These are phyloP conservation scores for Teratosphaeria pseudoeucalypti DNA, from an alignment of 2,329 filamentous ascomycete genomes.

Conservation along the genomic window DNA sequence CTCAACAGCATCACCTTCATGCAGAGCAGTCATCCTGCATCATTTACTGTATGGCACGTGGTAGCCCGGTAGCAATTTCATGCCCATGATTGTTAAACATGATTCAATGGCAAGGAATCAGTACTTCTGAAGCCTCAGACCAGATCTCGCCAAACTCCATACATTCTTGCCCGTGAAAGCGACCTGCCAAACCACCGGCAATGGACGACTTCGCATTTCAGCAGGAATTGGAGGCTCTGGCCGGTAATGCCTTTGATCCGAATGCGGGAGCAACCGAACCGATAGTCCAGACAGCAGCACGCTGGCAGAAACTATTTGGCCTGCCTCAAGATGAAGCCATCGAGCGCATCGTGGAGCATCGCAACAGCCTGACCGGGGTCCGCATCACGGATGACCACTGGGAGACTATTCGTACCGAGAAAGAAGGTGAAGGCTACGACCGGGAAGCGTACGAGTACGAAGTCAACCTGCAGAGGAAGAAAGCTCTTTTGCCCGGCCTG, in stretches of 20 bases:
- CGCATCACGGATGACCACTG: conserved; percentile 29
- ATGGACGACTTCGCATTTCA: conserved; percentile 18
- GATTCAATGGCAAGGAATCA: neutral
- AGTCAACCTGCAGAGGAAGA: conserved; percentile 20
- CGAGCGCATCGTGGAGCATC: conserved; percentile 24
- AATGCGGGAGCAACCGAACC: conserved; percentile 8
- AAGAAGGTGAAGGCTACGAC: conserved; percentile 27
- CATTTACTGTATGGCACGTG: neutral
- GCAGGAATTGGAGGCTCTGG: conserved; percentile 17
- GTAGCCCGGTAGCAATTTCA: neutral
- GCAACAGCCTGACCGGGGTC: conserved; percentile 23
- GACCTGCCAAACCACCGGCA: neutral
- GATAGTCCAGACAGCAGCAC: conserved; percentile 16
- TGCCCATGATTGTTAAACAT: neutral
- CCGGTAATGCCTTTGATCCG: conserved; percentile 13
- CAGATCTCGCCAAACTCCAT: neutral
- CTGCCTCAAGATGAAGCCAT: conserved; percentile 24
- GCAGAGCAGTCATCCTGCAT: neutral
- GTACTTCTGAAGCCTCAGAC: neutral
- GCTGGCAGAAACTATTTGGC: conserved; percentile 28
- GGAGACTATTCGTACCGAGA: conserved; percentile 20
- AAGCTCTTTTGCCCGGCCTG: conserved; percentile 13
- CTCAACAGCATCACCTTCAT: neutral
- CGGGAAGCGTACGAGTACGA: conserved; percentile 32
- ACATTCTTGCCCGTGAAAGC: neutral